A percentile compares a stretch with the other conserved stretches of the same genome.
Conservation (phyloP, 1,284 basidiomycete genomes). For the Ceratobasidium sp. region DNA sequence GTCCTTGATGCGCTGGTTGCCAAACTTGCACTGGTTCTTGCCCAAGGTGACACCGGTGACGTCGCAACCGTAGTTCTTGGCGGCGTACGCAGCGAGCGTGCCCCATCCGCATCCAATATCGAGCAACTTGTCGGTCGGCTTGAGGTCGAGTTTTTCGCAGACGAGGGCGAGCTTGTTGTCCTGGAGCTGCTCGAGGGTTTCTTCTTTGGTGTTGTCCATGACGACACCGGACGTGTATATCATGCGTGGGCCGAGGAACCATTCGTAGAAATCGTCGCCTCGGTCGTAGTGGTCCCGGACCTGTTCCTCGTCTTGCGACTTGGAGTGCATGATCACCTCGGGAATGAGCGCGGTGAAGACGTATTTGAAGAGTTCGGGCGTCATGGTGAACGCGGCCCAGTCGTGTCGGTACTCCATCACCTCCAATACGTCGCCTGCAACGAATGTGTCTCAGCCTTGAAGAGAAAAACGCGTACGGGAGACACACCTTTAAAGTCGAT, state of each 20-base stretch:
- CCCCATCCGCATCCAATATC: slow-evolving; percentile 93
- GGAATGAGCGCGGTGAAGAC: slow-evolving; percentile 90
- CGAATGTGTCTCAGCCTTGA: slow-evolving; percentile 15
- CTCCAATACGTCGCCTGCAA: slow-evolving; percentile 80
- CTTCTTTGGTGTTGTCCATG: slow-evolving; percentile 74
- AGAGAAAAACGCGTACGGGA: slow-evolving; percentile 13
- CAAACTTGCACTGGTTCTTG: slow-evolving; percentile 92
- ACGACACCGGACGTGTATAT: slow-evolving; percentile 97
- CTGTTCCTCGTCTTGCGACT: slow-evolving; percentile 93
- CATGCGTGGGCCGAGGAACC: slow-evolving; percentile 97
- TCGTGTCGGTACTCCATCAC: slow-evolving; percentile 95
- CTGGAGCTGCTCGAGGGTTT: slow-evolving; percentile 95
- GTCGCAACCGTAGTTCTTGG: slow-evolving; percentile 96
- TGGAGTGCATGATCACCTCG: slow-evolving; percentile 92
- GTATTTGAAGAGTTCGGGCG: slow-evolving; percentile 91
- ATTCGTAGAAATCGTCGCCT: slow-evolving; percentile 93
- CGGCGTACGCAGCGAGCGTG: slow-evolving; percentile 92
- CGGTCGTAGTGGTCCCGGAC: slow-evolving; percentile 98
- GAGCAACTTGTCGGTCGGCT: slow-evolving; percentile 85
- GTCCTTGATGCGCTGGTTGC: slow-evolving; percentile 84
- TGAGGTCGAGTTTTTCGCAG: slow-evolving; percentile 92
- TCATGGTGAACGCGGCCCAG: slow-evolving; percentile 92
- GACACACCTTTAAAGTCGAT: slow-evolving; percentile 89
- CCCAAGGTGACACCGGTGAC: slow-evolving; percentile 95
- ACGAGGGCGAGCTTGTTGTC: slow-evolving; percentile 98